Base-by-base conservation (phyloP, 2,329 filamentous ascomycete species). In the Fusarium devonianum region DNA sequence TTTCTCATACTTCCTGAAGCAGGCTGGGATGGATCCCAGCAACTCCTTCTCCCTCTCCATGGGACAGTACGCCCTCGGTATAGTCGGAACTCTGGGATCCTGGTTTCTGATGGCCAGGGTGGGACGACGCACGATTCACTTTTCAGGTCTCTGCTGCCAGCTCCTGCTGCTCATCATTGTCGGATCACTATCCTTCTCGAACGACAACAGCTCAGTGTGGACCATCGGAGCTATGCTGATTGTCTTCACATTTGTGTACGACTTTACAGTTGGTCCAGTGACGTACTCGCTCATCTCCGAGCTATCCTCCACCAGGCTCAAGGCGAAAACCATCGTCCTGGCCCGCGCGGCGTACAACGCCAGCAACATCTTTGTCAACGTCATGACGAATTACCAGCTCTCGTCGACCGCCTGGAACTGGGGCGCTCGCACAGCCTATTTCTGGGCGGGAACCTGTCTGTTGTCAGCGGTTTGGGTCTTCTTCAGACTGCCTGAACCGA, bases 271-370 rank as follows among this genome's bases (percentile, higher is more conserved):
- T 10, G 82, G 81, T 0, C 80, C 81, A 0, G 75, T 82, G 7
- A 77, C 77, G 4, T 84, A 82, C 64, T 74, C 74, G 1, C 68
- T 83, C 19, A 62, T 82, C 9, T 75, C 80, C 0, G 81, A 84
- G 56, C 73, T 79, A 4, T 80, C 79, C 0, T 81, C 80, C 0
- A 78, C 77, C 1, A 74, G 81, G 7, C 75, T 84, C 26, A 78
- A 79, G 52, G 73, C 76, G 21, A 82, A 83, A 69, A 81, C 80
- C 1, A 77, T 83, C 10, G 78, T 81, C 3, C 68, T 84, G 37
- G 77, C 79, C 1, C 72, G 80, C 10, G 64, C 69, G 0, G 67
- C 66, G 0, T 70, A 71, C 45, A 71, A 82, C 38, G 69, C 79
- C 9, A 73, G 72, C 62, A 77, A 77, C 53, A 79, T 83, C 19